Percentiles rank a stretch among this genome's conserved stretches.
Evolutionary conservation across 768 basidiomycete genomes (phyloP).

Genomic region (Tulasnella sp.): DNA sequence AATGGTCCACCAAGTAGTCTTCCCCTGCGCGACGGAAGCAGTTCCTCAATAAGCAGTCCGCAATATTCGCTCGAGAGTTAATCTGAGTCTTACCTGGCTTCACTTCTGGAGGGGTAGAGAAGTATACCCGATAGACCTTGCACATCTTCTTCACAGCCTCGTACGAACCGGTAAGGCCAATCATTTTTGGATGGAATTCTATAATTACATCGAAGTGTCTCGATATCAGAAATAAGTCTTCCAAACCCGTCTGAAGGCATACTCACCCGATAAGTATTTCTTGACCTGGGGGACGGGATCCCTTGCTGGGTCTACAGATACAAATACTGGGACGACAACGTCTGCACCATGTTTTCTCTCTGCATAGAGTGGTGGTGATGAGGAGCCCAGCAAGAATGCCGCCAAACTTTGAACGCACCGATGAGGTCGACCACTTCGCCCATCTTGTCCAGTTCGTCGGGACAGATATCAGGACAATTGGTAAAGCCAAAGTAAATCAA

Average conservation of each 20-base stretch:
- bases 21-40: slow-evolving; percentile 46
- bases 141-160: slow-evolving; percentile 79
- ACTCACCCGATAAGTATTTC: slow-evolving; percentile 43
- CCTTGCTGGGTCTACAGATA: slow-evolving; percentile 94
- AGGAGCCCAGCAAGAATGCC: slow-evolving; percentile 1
- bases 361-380: slow-evolving; percentile 35
- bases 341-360: slow-evolving; percentile 60
- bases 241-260: neutral
- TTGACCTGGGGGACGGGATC: slow-evolving; percentile 54
- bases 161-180: slow-evolving; percentile 87
- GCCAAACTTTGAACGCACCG: slow-evolving; percentile 47
- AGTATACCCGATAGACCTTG: slow-evolving; percentile 96
- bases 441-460: slow-evolving; percentile 96
- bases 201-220: slow-evolving; percentile 36
- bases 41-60: neutral
- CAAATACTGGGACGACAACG: slow-evolving; percentile 84
- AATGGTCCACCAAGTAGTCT: slow-evolving; percentile 96
- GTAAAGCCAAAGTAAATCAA: slow-evolving; percentile 98
- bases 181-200: slow-evolving; percentile 89
- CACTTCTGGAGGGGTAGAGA: slow-evolving; percentile 82
- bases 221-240: neutral
- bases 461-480: slow-evolving; percentile 98
- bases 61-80: neutral
- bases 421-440: slow-evolving; percentile 65
- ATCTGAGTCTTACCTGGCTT: slow-evolving; percentile 41